These are phyloP conservation scores for Cardiospermum halicacabum DNA, from an alignment of 345 rosid genomes.

Conservation along the genomic window DNA sequence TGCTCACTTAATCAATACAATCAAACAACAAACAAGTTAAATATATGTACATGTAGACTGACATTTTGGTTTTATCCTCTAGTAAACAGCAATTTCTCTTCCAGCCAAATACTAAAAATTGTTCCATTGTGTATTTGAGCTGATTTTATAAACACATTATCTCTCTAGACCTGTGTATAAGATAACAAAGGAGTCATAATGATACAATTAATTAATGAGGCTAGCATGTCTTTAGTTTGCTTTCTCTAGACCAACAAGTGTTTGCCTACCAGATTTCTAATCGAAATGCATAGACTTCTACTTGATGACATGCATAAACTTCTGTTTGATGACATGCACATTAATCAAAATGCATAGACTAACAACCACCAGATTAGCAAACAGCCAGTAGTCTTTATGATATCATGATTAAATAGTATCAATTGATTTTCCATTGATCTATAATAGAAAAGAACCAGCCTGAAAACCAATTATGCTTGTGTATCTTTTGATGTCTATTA, in stretches of 20 bases:
- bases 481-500: too few relatives aligned
- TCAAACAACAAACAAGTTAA: neutral
- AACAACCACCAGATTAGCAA: too few relatives aligned
- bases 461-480: too few relatives aligned
- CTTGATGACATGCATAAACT: too few relatives aligned
- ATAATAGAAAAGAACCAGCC: too few relatives aligned
- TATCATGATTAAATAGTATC: too few relatives aligned
- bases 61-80: constrained; percentile 89
- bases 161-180: constrained; percentile 63
- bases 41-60: constrained; percentile 47
- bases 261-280: neutral
- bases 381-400: too few relatives aligned
- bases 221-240: too few relatives aligned
- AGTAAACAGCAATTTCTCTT: constrained; percentile 59
- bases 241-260: neutral
- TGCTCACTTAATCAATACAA: neutral
- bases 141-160: constrained; percentile 52
- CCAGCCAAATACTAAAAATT: constrained; percentile 47
- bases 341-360: too few relatives aligned
- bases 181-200: constrained; percentile 7
- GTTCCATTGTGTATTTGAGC: constrained; percentile 53
- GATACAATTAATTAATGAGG: constrained; percentile 8
- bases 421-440: too few relatives aligned
- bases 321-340: too few relatives aligned
- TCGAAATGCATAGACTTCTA: too few relatives aligned